Percentiles rank a stretch among this genome's conserved stretches.
Conservation (phyloP, 371 early-diverging fungal species). For the Chytridiales sp. region DNA sequence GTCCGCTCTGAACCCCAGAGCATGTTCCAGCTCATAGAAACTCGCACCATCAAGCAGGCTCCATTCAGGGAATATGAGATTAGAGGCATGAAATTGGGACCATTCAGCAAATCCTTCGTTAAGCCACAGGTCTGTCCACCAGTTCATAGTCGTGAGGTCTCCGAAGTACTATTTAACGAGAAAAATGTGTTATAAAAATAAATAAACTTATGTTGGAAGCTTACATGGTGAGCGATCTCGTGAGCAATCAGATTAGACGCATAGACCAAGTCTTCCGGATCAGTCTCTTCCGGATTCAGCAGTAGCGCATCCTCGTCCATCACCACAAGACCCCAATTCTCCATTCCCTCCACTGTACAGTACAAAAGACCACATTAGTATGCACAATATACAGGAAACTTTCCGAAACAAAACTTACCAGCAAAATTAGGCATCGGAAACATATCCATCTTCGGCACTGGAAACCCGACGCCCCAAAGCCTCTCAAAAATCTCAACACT, state of each 20-base stretch:
- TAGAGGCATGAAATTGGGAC: constrained; percentile 15
- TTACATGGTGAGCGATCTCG: constrained; percentile 22
- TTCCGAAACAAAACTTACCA: too few species aligned
- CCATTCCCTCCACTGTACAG: too few species aligned
- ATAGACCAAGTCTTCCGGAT: constrained; percentile 16
- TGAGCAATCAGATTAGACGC: constrained; percentile 23
- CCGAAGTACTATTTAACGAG: constrained; percentile 11
- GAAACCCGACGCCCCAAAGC: constrained; percentile 73
- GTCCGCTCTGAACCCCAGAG: constrained; percentile 9
- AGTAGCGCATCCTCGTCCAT: background rate
- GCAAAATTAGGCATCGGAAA: constrained; percentile 82
- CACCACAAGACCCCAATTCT: background rate
- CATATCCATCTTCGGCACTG: constrained; percentile 74
- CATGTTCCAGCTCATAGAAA: constrained; percentile 24
- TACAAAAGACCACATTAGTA: too few species aligned
- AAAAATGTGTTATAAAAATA: background rate
- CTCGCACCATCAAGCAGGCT: background rate
- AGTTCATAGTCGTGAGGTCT: constrained; percentile 21
- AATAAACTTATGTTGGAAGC: background rate
- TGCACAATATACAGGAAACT: too few species aligned
- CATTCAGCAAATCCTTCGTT: constrained; percentile 29
- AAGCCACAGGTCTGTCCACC: constrained; percentile 25
- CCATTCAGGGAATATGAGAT: constrained; percentile 10
- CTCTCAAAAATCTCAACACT: constrained; percentile 71
- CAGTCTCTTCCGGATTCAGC: background rate